Evolutionary conservation across 73 alveolate species (phyloP).

Genomic region (Paramecium sexaurelia): DNA sequence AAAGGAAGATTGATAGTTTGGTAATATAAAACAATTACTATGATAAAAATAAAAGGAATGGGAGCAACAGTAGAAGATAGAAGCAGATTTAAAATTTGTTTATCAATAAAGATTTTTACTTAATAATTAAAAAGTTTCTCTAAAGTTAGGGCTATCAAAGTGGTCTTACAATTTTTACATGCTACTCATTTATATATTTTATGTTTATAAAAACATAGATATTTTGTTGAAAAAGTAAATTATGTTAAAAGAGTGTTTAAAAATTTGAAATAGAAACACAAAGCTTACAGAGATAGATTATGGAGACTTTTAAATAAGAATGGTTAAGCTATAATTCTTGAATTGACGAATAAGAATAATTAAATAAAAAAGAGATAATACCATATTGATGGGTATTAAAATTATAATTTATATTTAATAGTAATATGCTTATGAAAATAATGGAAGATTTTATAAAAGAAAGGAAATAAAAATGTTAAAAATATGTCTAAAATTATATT

Average conservation of each 20-base stretch:
- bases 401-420: background rate
- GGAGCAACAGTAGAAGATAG: constrained; percentile 33
- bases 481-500: background rate
- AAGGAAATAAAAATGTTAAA: background rate
- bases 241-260: constrained; percentile 50
- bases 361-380: constrained; percentile 7
- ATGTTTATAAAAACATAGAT: background rate
- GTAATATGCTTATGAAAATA: background rate
- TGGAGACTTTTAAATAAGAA: background rate
- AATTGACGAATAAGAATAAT: background rate
- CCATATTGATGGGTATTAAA: background rate
- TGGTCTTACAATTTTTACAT: background rate
- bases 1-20: constrained; percentile 38
- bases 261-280: background rate
- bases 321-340: background rate
- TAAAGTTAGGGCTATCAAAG: background rate
- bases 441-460: constrained; percentile 7
- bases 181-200: background rate
- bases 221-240: background rate
- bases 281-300: constrained; percentile 50
- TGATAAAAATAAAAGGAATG: constrained; percentile 38
- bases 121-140: background rate
- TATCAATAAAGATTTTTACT: background rate
- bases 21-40: constrained; percentile 8
- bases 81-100: background rate